These are phyloP conservation scores for Aspergillus hiratsukae DNA, from an alignment of 2,329 filamentous ascomycete species.

Conservation along the genomic window DNA sequence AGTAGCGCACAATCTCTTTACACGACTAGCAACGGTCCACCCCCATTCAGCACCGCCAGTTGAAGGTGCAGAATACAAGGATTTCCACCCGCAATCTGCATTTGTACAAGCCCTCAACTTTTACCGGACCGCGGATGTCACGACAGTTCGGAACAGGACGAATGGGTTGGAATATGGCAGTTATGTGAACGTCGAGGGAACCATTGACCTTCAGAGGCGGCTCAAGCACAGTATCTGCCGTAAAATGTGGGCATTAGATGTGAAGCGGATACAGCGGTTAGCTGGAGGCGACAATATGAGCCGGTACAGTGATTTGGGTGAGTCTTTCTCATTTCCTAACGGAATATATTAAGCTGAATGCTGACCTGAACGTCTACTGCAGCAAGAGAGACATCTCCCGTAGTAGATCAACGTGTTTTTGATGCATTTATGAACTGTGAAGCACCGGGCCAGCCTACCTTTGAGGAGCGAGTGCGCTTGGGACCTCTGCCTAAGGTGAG, in stretches of 20 bases:
- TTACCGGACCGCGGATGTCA: conserved; percentile 36
- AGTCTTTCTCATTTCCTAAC: conserved; percentile 9
- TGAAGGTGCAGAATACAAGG: conserved; percentile 37
- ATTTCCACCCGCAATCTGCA: conserved; percentile 39
- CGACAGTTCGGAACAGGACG: conserved; percentile 32
- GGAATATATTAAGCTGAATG: not conserved
- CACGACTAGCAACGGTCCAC: conserved; percentile 45
- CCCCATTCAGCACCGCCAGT: conserved; percentile 39
- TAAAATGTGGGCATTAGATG: conserved; percentile 41
- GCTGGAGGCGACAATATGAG: conserved; percentile 33
- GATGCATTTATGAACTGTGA: conserved; percentile 41
- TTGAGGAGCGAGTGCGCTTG: conserved; percentile 36
- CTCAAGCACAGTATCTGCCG: conserved; percentile 39
- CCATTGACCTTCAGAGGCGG: conserved; percentile 37
- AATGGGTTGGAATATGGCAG: conserved; percentile 39
- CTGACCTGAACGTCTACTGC: conserved; percentile 3
- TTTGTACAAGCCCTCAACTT: conserved; percentile 40
- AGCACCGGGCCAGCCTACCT: conserved; percentile 25
- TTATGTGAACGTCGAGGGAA: conserved; percentile 42
- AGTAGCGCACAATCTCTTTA: conserved; percentile 45
- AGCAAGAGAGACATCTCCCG: conserved; percentile 28
- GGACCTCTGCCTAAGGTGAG: conserved; percentile 38
- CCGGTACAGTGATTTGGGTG: conserved; percentile 37
- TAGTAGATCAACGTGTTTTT: conserved; percentile 34
- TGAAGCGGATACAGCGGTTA: conserved; percentile 37